phyloP scores from a whole-genome alignment of 805 yeast genomes.

The Candida nonsorbophila region DNA sequence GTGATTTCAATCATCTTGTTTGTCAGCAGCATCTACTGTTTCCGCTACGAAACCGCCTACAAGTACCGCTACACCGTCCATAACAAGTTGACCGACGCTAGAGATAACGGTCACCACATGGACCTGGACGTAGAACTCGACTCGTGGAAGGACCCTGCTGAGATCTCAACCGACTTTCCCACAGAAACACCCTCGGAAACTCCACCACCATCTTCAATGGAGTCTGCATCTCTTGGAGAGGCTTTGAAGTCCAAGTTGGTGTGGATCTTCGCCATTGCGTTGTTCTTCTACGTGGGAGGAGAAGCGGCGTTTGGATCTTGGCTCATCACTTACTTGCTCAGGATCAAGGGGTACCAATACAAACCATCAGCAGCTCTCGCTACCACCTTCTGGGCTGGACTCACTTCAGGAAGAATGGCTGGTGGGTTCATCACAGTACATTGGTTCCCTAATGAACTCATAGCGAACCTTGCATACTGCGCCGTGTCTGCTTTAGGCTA shows the following conservation, averaged over 20 bases:
- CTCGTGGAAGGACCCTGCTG: too few relatives aligned
- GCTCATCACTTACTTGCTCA: conserved; percentile 43
- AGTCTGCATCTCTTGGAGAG: conserved; percentile 17
- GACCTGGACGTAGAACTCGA: too few relatives aligned
- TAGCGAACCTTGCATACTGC: conserved; percentile 39
- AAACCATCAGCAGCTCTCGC: conserved; percentile 41
- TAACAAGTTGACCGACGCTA: conserved; percentile 7
- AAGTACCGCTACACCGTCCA: conserved; percentile 31
- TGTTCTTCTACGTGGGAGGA: conserved; percentile 48
- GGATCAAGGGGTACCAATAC: conserved; percentile 33
- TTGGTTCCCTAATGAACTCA: conserved; percentile 41
- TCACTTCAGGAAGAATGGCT: conserved; percentile 43
- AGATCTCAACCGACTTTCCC: too few relatives aligned
- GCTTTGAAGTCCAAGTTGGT: conserved; percentile 30
- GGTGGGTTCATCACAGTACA: conserved; percentile 52
- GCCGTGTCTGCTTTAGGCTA: conserved; percentile 23
- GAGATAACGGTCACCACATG: too few relatives aligned
- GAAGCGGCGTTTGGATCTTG: conserved; percentile 52
- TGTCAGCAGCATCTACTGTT: conserved; percentile 18
- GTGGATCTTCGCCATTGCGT: conserved; percentile 33
- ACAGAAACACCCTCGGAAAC: too few relatives aligned
- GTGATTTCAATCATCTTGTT: conserved; percentile 18
- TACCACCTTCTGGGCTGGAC: conserved; percentile 46
- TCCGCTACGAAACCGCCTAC: conserved; percentile 39
- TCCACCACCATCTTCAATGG: conserved; percentile 1